Evolutionary conservation across 2,329 filamentous ascomycete genomes (phyloP).

Genomic region (Beauveria brongniartii): DNA sequence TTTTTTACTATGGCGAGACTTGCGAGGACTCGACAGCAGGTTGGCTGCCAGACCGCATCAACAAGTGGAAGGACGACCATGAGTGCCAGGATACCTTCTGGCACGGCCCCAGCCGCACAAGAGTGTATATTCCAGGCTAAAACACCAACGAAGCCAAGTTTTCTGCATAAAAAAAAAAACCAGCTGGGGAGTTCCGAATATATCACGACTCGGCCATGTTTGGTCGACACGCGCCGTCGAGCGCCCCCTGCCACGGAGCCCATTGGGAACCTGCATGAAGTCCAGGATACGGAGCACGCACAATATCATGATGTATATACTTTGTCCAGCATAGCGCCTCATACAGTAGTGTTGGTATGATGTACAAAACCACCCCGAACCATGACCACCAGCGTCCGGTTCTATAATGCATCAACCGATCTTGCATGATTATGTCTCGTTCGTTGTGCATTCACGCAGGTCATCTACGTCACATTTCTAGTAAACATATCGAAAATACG

Average conservation of each 20-base stretch:
- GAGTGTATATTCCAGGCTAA: slow-evolving; percentile 1
- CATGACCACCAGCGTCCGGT: neutral
- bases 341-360: neutral
- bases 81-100: neutral
- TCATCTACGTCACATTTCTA: neutral
- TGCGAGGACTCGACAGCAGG: neutral
- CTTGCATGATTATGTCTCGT: neutral
- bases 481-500: slow-evolving; percentile 53
- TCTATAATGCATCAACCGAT: neutral
- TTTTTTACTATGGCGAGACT: slow-evolving; percentile 5
- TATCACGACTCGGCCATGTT: no score
- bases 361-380: neutral
- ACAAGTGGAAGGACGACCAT: neutral
- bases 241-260: neutral
- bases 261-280: neutral
- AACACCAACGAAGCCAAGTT: neutral
- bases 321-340: neutral
- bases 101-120: neutral
- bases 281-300: neutral
- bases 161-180: neutral
- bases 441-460: neutral
- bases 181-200: neutral
- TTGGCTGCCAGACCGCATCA: slow-evolving; percentile 2
- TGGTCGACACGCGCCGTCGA: no score
- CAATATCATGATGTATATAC: neutral